Evolutionary conservation across 495 filamentous ascomycete species (phyloP).

Genomic region (Friedmanniomyces endolithicus): DNA sequence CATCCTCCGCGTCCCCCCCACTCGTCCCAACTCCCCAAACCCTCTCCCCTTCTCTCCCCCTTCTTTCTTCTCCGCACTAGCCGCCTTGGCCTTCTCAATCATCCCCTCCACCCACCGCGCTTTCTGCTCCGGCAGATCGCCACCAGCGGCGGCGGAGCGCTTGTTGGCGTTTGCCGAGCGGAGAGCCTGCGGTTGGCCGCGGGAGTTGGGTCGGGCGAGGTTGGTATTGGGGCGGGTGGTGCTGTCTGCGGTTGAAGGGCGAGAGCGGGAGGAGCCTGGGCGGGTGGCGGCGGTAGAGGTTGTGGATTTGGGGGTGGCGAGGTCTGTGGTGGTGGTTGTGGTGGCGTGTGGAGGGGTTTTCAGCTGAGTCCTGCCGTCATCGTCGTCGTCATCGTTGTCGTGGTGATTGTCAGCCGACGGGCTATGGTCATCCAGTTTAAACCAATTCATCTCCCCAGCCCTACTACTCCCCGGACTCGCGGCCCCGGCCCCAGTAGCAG

Average conservation of each 20-base stretch:
- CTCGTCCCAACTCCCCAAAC: slow-evolving; percentile 27
- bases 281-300: background rate
- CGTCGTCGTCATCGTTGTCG: background rate
- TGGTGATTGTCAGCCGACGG: background rate
- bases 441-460: background rate
- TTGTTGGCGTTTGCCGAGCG: background rate
- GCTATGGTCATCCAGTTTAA: background rate
- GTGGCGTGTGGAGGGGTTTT: background rate
- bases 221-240: background rate
- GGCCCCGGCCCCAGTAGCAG: background rate
- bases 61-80: slow-evolving; percentile 32
- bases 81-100: slow-evolving; percentile 40
- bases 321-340: background rate
- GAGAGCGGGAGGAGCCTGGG: slow-evolving; percentile 2
- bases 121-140: slow-evolving; percentile 49
- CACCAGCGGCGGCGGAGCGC: background rate
- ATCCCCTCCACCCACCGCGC: slow-evolving; percentile 62
- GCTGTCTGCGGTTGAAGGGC: slow-evolving; percentile 13
- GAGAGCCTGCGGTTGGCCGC: background rate
- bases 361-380: background rate
- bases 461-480: background rate
- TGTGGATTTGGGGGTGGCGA: slow-evolving; percentile 4
- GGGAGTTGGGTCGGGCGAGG: background rate
- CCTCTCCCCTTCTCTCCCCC: slow-evolving; percentile 39
- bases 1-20: slow-evolving; percentile 28